A percentile compares a stretch with the other conserved stretches of the same genome.
Conservation (phyloP, 2,329 filamentous ascomycete genomes). For the Podosphaera xanthii region DNA sequence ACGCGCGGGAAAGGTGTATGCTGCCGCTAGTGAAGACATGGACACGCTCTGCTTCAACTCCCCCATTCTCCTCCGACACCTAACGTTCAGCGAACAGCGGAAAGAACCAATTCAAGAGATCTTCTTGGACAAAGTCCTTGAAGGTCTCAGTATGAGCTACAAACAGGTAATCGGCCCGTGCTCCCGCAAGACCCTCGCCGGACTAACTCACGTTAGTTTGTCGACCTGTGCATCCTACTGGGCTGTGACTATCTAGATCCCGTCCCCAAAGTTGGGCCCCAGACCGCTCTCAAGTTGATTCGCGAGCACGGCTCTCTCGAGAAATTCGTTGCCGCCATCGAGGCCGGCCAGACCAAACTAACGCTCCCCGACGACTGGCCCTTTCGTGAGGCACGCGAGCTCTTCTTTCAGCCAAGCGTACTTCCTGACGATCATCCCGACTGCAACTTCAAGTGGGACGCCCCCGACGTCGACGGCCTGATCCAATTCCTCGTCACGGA, state of each 20-base stretch:
- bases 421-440: constrained; percentile 58
- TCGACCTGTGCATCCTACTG: constrained; percentile 91
- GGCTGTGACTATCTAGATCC: constrained; percentile 97
- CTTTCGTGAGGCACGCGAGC: constrained; percentile 67
- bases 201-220: constrained; percentile 37
- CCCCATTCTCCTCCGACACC: constrained; percentile 71
- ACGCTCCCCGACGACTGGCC: constrained; percentile 91
- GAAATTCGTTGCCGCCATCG: constrained; percentile 59
- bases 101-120: constrained; percentile 98
- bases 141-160: constrained; percentile 70
- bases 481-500: constrained; percentile 77
- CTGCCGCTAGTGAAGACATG: constrained; percentile 95
- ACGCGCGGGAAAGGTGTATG: constrained; percentile 82
- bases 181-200: background rate
- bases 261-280: constrained; percentile 80
- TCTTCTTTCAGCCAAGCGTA: constrained; percentile 85
- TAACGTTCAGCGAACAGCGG: constrained; percentile 91
- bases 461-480: constrained; percentile 72
- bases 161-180: constrained; percentile 38
- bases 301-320: constrained; percentile 78
- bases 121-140: constrained; percentile 62
- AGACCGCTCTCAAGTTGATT: constrained; percentile 80
- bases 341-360: constrained; percentile 60
- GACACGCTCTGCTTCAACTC: constrained; percentile 91
- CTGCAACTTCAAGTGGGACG: constrained; percentile 96